Evolutionary conservation across 306 rosid genomes (phyloP), one percentile per base, ranked within the genome.

Genomic region (Trifolium repens): DNA sequence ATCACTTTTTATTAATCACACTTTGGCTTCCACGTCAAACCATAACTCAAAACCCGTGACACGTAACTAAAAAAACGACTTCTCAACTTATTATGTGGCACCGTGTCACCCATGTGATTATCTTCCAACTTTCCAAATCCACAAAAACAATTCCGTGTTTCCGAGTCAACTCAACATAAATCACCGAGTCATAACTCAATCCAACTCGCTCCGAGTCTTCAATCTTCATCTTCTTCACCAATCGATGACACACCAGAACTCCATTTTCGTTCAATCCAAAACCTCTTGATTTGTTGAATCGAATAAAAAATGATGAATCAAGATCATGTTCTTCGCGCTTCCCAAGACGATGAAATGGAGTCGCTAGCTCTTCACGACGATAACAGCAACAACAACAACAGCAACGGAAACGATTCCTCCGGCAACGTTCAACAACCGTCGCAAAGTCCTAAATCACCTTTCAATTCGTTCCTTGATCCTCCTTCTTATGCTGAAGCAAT

Each of bases 401-500:
- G 10, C 1, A 10, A 4, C 34, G 42, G 42, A 1, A 59, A 77
- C 73, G 67, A 65, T 10, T 34, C 49, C 24, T 55, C 81, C 44
- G 55, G 16, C 49, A 89, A 7, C 24, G 55, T 5, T 54, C 84
- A 3, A 19, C 78, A 9, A 4, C 78, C 53, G 17, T 86, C 53
- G 10, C 87, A 70, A 42, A 83, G 83, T 70, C 87, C 88, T 80
- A 85, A 69, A 13, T 79, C 74, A 57, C 80, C 82, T 9, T 80
- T 82, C 84, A 80, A 78, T 59, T 83, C 93, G 13, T 86, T 86
- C 69, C 78, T 93, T 15, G 92, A 92, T 47, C 90, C 91, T 17
- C 93, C 93, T 1, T 83, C 90, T 2, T 92, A 89, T 60, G 86
- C 96, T 9, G 96, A 91, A 26, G 89, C 91, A 37, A 54, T 85